Conservation (phyloP, 1,284 basidiomycete genomes). For the Cystodermella granulosa region DNA sequence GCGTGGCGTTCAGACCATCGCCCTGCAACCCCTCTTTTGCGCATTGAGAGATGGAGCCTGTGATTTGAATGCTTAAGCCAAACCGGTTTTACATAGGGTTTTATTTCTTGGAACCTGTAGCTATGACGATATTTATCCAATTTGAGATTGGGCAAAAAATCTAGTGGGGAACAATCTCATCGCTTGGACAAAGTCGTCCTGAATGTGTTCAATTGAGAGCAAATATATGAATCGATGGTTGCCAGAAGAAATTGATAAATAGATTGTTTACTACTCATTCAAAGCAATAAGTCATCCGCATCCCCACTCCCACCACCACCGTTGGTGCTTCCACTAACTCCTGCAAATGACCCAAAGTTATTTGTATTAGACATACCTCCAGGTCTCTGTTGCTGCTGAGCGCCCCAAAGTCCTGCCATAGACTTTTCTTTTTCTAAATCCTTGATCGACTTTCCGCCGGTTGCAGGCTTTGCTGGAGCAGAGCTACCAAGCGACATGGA, state of each 20-base stretch:
- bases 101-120: no score
- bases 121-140: no score
- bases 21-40: constrained; percentile 71
- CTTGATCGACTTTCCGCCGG: constrained; percentile 69
- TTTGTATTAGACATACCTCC: constrained; percentile 31
- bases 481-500: constrained; percentile 68
- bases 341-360: constrained; percentile 47
- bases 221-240: no score
- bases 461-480: constrained; percentile 29
- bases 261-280: no score
- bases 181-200: no score
- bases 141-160: no score
- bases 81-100: no score
- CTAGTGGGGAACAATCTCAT: no score
- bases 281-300: constrained; percentile 52
- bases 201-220: no score
- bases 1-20: constrained; percentile 55
- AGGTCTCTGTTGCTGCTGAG: constrained; percentile 17
- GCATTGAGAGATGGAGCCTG: constrained; percentile 56
- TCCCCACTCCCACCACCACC: constrained; percentile 27
- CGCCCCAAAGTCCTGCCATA: constrained; percentile 74
- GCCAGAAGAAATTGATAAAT: no score
- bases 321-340: constrained; percentile 9
- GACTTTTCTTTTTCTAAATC: constrained; percentile 85
- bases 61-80: constrained; percentile 37